A percentile compares a stretch with the other conserved stretches of the same genome.
These are phyloP conservation scores for Trametes cingulata DNA, from an alignment of 768 basidiomycete species.

Conservation along the genomic window DNA sequence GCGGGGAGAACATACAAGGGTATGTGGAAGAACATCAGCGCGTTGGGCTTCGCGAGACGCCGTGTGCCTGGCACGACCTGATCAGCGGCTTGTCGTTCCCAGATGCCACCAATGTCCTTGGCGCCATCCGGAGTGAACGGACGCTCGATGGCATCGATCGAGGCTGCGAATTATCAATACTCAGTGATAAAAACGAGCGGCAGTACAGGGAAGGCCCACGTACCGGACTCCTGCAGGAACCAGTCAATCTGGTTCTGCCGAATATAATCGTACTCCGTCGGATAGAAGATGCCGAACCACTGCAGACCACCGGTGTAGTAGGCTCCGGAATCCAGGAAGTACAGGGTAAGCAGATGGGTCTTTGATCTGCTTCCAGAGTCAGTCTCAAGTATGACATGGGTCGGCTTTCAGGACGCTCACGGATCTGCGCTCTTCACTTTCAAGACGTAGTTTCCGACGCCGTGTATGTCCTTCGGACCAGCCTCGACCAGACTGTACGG, in stretches of 20 bases:
- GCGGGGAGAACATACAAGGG: conserved; percentile 63
- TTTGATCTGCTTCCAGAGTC: conserved; percentile 56
- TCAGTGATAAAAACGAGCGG: background rate
- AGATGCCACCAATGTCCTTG: conserved; percentile 66
- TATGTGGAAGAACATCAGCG: conserved; percentile 97
- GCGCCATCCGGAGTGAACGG: conserved; percentile 81
- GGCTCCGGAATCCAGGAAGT: conserved; percentile 87
- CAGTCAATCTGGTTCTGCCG: conserved; percentile 82
- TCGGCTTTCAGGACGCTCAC: conserved; percentile 45
- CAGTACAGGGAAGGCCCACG: conserved; percentile 8
- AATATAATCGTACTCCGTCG: conserved; percentile 85
- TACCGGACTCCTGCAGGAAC: conserved; percentile 82
- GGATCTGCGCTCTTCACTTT: conserved; percentile 83
- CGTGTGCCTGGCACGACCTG: conserved; percentile 57
- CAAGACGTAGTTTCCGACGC: conserved; percentile 89
- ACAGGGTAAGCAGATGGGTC: conserved; percentile 86
- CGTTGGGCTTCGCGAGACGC: conserved; percentile 88
- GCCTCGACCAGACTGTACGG: conserved; percentile 83
- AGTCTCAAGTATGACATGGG: background rate
- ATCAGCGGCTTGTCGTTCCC: conserved; percentile 56
- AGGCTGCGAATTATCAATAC: conserved; percentile 38
- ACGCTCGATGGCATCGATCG: conserved; percentile 73
- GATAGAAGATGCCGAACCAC: conserved; percentile 63
- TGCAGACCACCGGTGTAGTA: conserved; percentile 64
- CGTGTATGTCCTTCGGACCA: conserved; percentile 84